Evolutionary conservation across 495 filamentous ascomycete genomes (phyloP), one percentile per base, ranked within the genome.

Genomic region (Lepidopterella palustris): DNA sequence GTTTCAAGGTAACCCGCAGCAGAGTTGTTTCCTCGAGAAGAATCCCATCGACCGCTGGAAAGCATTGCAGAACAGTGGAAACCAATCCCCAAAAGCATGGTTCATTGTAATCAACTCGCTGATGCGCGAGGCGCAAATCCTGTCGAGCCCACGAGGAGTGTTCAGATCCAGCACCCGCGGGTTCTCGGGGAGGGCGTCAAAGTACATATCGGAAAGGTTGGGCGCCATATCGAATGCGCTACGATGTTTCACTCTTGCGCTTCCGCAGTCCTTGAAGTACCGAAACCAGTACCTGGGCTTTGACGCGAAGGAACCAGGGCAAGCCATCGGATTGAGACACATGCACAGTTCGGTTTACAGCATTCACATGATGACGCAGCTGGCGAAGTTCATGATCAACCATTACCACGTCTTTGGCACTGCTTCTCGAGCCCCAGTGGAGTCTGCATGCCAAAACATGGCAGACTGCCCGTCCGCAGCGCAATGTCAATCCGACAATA

Each of bases 81-180:
- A 74, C 53, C 47, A 69, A 29, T 67, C 66, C 10, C 57, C 73
- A 0, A 71, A 70, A 51, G 71, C 74, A 15, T 76, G 74, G 74
- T 75, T 73, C 47, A 63, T 75, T 6, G 68, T 75, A 11, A 50
- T 58, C n/a, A 20, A 52, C 0, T 47, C 69, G 5, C 51, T 73
- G 23, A 71, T 71, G 69, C 42, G 56, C 24, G 63, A 70, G 45
- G 69, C 71, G 1, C 71, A 73, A 51, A 28, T 55, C 8, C 31
- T 66, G 3, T 63, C 59, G 26, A 27, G 45, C 21, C 45, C 45
- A 11, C 3, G 45, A 10, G 45, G 45, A 3, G 45, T 49, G 21
- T 24, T 24, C 11, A 49, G 45, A 21, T 21, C 45, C 11, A 24
- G 21, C 45, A 21, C 10, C n/a, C 45, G 21, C 21, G 11, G 10